Base-by-base conservation (phyloP, 192 early-diverging fungal species). In the Coemansia biformis region DNA sequence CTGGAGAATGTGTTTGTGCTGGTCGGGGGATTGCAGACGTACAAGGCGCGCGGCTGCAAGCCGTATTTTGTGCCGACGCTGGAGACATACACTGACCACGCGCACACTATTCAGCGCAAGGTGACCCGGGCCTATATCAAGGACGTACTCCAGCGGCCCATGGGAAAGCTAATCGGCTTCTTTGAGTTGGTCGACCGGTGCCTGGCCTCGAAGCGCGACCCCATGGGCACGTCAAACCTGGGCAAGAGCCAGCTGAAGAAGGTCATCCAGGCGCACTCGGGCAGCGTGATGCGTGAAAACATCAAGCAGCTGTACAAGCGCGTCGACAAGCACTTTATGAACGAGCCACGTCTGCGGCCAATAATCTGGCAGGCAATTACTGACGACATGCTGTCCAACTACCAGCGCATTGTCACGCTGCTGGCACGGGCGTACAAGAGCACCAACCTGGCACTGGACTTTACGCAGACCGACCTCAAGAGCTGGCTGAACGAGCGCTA, bases 1-100 rank as follows among this genome's bases (percentile, higher is more conserved):
- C 67, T 93, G 46, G 94, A 96, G 64, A 98, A 98, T 57, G 91
- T 95, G 91, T 91, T 95, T 68, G 84, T 91, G 47, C 89, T 96
- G 54, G 81, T 90, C 41, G 79, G 81, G 1, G 90, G 86, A 10
- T 51, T 96, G 6, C 80, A 88, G 43, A 75, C 80, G 2, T 83
- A 84, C 50, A 87, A 87, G 56, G 75, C 92, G 5, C 64, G 66
- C 16, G 78, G 79, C 3, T 74, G 93, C 34, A 88, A 92, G 30
- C 55, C 59, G 8, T 67, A 63, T 24, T 64, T 64, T 26, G 46
- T 54, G 12, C 64, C 64, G 0, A 63, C 48, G 22, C 45, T 75
- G 38, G 59, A 66, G 18, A 72, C 70, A 18, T 90, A 81, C 60
- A 79, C 90, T 49, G 92, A 92, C 48, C 84, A 92, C 37, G 84